Percentiles rank a stretch among this genome's conserved stretches.
These are phyloP conservation scores for Starmerella khaoyaiensis DNA, from an alignment of 805 yeast genomes.

Conservation along the genomic window DNA sequence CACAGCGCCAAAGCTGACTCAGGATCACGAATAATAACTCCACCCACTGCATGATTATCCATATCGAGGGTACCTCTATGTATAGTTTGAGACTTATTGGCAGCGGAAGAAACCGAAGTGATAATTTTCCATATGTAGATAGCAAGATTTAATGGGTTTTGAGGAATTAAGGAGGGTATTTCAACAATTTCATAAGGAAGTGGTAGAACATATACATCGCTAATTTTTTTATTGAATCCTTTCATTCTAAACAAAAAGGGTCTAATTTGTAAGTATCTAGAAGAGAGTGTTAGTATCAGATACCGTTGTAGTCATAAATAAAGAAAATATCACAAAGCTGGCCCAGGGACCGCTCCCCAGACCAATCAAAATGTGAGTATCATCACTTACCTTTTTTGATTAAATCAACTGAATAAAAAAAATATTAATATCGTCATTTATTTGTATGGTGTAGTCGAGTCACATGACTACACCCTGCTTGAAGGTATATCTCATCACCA, in stretches of 20 bases:
- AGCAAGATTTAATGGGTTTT: constrained; percentile 57
- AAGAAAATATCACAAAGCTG: constrained; percentile 14
- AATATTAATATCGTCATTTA: no score
- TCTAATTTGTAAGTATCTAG: not conserved
- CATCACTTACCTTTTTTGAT: constrained; percentile 22
- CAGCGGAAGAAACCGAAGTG: no score
- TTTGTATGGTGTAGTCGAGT: no score
- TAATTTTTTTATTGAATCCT: constrained; percentile 12
- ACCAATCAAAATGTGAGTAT: constrained; percentile 17
- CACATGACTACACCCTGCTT: no score
- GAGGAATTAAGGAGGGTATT: constrained; percentile 43
- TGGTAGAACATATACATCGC: constrained; percentile 29
- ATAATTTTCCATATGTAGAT: constrained; percentile 30
- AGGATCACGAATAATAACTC: constrained; percentile 29
- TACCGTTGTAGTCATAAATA: constrained; percentile 88
- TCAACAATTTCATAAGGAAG: constrained; percentile 42
- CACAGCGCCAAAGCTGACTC: constrained; percentile 49
- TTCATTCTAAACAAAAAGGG: constrained; percentile 5
- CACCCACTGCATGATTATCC: constrained; percentile 14
- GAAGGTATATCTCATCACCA: no score
- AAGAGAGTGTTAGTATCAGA: constrained; percentile 42
- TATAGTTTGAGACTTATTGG: constrained; percentile 16
- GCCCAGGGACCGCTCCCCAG: constrained; percentile 26
- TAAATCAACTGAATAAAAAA: no score
- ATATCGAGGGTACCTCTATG: constrained; percentile 16